Percentiles rank a stretch among this genome's conserved stretches.
Evolutionary conservation across 2,329 filamentous ascomycete species (phyloP).

Genomic region (Trichoderma gracile): DNA sequence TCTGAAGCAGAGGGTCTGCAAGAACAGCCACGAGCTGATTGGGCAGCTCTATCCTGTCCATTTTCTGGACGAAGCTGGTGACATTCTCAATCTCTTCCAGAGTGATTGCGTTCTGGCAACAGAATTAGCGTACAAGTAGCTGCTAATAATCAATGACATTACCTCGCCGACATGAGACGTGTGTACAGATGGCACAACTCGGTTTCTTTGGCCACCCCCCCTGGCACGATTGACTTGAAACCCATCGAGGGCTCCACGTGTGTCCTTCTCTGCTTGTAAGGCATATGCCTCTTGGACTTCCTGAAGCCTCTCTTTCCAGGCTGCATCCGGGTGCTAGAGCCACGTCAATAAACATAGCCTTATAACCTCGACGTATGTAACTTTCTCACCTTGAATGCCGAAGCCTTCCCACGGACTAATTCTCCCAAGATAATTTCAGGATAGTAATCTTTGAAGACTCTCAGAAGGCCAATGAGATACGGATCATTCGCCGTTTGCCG

Average conservation of each 20-base stretch:
- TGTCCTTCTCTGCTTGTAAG: conserved; percentile 47
- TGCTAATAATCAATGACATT: background rate
- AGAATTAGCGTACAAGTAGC: conserved; percentile 21
- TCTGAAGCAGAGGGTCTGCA: conserved; percentile 75
- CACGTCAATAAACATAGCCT: conserved; percentile 5
- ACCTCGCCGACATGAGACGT: conserved; percentile 73
- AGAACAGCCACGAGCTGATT: conserved; percentile 79
- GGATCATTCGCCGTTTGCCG: conserved; percentile 70
- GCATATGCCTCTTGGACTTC: conserved; percentile 63
- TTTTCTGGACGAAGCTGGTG: conserved; percentile 65
- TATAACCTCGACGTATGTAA: background rate
- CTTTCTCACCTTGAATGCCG: conserved; percentile 57
- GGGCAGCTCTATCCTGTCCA: conserved; percentile 78
- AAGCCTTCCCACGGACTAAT: conserved; percentile 59
- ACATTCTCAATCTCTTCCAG: conserved; percentile 78
- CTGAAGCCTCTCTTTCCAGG: conserved; percentile 70
- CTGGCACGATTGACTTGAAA: conserved; percentile 64
- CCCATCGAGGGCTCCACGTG: conserved; percentile 43
- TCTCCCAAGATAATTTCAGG: conserved; percentile 83
- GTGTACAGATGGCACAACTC: conserved; percentile 66
- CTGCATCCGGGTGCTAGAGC: conserved; percentile 66
- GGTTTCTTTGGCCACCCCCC: conserved; percentile 34
- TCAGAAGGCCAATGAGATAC: conserved; percentile 69
- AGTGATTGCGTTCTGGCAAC: conserved; percentile 59
- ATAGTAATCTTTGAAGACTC: conserved; percentile 89